Evolutionary conservation across 148 eudicot genomes (phyloP), one percentile per base, ranked within the genome.

Genomic region (Mesembryanthemum crystallinum): DNA sequence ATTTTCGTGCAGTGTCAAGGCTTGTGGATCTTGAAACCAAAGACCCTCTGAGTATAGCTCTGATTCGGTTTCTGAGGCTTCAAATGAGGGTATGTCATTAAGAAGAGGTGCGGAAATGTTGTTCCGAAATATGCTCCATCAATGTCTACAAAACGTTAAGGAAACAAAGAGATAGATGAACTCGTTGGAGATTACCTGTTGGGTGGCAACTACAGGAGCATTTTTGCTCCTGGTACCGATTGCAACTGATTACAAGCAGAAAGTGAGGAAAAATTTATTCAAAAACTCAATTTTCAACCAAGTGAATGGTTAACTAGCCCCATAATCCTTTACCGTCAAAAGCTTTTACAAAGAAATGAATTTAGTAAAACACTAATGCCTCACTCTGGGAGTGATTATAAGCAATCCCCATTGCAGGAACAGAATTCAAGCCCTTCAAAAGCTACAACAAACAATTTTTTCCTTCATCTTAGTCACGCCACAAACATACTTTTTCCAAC

Each of bases 121-220:
- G 86, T 86, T 52, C 91, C 91, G 52, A 89, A 88, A 82, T 89
- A 89, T 28, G 94, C 87, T 52, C 94, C 91, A 78, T 89, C 94
- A 61, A 88, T 83, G 73, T 88, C 94, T 88, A 65, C 30, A 67
- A 30, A 39, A 9, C 32, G 86, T 87, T 45, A 84, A 83, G 71
- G 84, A 76, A 82, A 55, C 57, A 64, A 45, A 72, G 29, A 55
- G 47, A 63, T 18, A 24, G 39, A 64, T 27, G 57, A 57, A 37
- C 21, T 21, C 0, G 18, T 14, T 39, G 10, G 10, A 65, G 49
- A 61, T 21, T 45, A 64, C 1, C 18, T 12, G 24, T 17, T 32
- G 17, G 9, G 24, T 39, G 54, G 65, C 18, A 55, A 64, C 39
- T n/a, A 35, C 30, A 62, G 47, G 55, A 45, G 54, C 28, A 12